phyloP scores from a whole-genome alignment of 2,329 filamentous ascomycete genomes.

The Aspergillus sp. region DNA sequence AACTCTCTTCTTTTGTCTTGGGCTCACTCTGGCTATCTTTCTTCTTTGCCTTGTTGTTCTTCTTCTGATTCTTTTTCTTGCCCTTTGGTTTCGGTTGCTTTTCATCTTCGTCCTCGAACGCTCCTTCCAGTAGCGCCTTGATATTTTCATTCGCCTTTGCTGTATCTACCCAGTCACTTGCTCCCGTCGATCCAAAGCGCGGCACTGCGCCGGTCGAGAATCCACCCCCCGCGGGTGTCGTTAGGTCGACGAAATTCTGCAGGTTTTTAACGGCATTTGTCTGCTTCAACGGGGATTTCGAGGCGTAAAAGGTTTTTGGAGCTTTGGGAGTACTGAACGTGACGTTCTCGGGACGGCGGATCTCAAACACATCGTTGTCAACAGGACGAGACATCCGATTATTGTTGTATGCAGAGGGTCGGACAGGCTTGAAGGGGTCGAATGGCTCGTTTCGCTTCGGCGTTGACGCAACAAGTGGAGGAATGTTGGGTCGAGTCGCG shows the following conservation, averaged over 20 bases:
- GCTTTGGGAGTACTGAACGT: slow-evolving; percentile 51
- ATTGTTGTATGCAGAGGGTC: slow-evolving; percentile 38
- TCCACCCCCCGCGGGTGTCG: slow-evolving; percentile 33
- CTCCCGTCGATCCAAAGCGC: slow-evolving; percentile 55
- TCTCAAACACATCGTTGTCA: slow-evolving; percentile 41
- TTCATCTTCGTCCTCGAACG: slow-evolving; percentile 52
- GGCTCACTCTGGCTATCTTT: slow-evolving; percentile 17
- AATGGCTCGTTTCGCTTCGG: slow-evolving; percentile 32
- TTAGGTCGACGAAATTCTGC: slow-evolving; percentile 52
- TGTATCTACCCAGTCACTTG: slow-evolving; percentile 51
- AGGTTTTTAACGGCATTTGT: slow-evolving; percentile 45
- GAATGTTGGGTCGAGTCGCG: slow-evolving; percentile 19
- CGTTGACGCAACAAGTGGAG: slow-evolving; percentile 21
- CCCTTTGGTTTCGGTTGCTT: slow-evolving; percentile 39
- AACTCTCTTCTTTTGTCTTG: slow-evolving; percentile 25
- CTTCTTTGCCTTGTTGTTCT: slow-evolving; percentile 20
- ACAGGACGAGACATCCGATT: slow-evolving; percentile 22
- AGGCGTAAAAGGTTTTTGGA: slow-evolving; percentile 54
- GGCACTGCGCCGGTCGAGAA: slow-evolving; percentile 50
- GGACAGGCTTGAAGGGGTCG: slow-evolving; percentile 42
- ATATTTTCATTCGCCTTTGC: slow-evolving; percentile 54
- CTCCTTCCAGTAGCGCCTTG: slow-evolving; percentile 51
- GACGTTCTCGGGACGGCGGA: slow-evolving; percentile 51
- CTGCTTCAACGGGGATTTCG: slow-evolving; percentile 42
- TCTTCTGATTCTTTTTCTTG: slow-evolving; percentile 35